Evolutionary conservation across 371 early-diverging fungal species (phyloP), one percentile per base, ranked within the genome.

Genomic region (Apophysomyces variabilis): DNA sequence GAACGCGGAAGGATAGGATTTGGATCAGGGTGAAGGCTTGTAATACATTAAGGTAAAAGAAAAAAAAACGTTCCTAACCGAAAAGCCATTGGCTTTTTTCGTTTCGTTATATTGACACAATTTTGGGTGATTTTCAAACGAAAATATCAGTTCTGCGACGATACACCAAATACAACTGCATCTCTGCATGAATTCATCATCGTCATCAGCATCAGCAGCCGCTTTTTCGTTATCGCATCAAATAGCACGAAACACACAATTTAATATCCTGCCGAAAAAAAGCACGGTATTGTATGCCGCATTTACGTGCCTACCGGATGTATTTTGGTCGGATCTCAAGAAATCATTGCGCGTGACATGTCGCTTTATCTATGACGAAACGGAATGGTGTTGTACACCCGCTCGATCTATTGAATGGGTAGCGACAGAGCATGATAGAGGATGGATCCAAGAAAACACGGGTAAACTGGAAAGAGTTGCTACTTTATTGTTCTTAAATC

Each of bases 121-220:
- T 18, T 0, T 7, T 9, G 9, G 18, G 11, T n/a, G 47, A 18
- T 47, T 14, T n/a, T 47, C 47, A n/a, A n/a, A 47, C 7, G 21
- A n/a, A 16, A 18, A 47, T 50, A 50, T 13, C 46, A n/a, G 18
- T 16, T n/a, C 54, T 47, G 13, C 14, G 7, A 18, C 16, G 18
- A 50, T 50, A 8, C 54, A 50, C 18, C 54, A 50, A 9, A 50
- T 50, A 21, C 54, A 50, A 21, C 54, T 50, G 54, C 54, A 50
- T 16, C 54, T 50, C 9, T 50, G 21, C 18, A 21, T 26, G 9
- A 21, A 16, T 50, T 21, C 54, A 26, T 21, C 54, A 50, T 50
- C 21, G 32, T 26, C 32, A 26, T 26, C 32, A 26, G 32, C 32
- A 26, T 26, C 32, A 26, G 32, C 32, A 26, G 32, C 32, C 3